Evolutionary conservation across 441 rosid species (phyloP), one percentile per base, ranked within the genome.

Genomic region (Euphorbia celastroides): DNA sequence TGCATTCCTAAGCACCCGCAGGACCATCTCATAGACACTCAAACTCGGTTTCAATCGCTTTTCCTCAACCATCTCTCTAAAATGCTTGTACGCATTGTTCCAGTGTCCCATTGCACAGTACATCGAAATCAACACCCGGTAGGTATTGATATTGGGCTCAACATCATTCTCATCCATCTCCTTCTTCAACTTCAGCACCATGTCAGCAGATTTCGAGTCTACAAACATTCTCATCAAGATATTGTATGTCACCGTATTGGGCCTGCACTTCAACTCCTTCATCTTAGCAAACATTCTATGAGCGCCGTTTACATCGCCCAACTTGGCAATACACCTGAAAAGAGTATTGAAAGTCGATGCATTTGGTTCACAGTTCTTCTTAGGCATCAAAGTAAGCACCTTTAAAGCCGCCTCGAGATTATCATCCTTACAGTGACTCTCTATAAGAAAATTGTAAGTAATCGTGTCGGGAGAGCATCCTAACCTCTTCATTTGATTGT

Each of bases 91-190:
- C 4, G 96, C 96, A 80, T 91, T 86, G 59, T 85, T 93, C 99
- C 99, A 93, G 64, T 91, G 96, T 42, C 96, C 96, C 93, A 84
- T 93, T 62, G 83, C 87, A 72, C 93, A 93, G 64, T 81, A 93
- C 96, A 93, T 85, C 0, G 83, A 78, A 66, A 93, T 84, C 79
- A 91, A 79, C 73, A 91, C 67, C 64, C 75, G 78, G 70, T 88
- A 93, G 3, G 96, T 89, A 73, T 89, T 89, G 79, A 89, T 90
- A 75, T 93, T 91, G 41, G 88, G 86, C 74, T 93, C 99, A 19
- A 89, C 78, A 17, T 79, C 81, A 63, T 73, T 84, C 78, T 82
- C 90, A 48, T 91, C 96, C 96, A 91, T 91, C 72, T 91, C 95
- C 68, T 82, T 86, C 89, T 87, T 89, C 81, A 93, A 32, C 85